Conservation (phyloP, 176 grass and related monocot genomes). For the Hyparrhenia diplandra region DNA sequence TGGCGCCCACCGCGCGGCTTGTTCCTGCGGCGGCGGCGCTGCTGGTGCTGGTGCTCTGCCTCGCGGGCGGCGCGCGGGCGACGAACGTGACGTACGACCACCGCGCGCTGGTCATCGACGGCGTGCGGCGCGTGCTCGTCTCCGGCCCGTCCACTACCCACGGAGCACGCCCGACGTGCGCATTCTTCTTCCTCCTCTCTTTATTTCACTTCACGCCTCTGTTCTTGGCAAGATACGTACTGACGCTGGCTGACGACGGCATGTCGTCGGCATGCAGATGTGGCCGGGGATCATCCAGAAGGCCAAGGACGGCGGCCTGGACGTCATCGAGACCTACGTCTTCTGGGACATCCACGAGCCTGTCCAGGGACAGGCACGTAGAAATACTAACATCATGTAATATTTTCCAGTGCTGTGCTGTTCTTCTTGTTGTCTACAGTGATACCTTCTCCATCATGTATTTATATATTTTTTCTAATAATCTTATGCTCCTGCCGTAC, state of each 20-base stretch:
- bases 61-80: conserved; percentile 27
- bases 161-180: conserved; percentile 91
- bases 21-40: neutral
- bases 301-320: conserved; percentile 93
- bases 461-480: neutral
- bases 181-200: neutral
- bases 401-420: neutral
- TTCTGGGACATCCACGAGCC: conserved; percentile 99
- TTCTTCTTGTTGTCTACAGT: neutral
- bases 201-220: neutral
- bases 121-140: conserved; percentile 82
- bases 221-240: neutral
- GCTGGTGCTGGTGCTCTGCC: conserved; percentile 26
- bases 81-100: conserved; percentile 86
- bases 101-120: conserved; percentile 85
- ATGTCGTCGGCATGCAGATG: conserved; percentile 54
- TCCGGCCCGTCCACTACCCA: conserved; percentile 96
- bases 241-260: neutral
- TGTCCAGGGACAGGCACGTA: conserved; percentile 69
- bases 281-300: conserved; percentile 95
- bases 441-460: neutral
- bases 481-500: neutral
- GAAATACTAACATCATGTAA: neutral
- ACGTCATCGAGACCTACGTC: conserved; percentile 86
- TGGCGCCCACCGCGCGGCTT: conserved; percentile 9